phyloP scores from a whole-genome alignment of 202 grass and related monocot genomes.

The Musa balbisiana region DNA sequence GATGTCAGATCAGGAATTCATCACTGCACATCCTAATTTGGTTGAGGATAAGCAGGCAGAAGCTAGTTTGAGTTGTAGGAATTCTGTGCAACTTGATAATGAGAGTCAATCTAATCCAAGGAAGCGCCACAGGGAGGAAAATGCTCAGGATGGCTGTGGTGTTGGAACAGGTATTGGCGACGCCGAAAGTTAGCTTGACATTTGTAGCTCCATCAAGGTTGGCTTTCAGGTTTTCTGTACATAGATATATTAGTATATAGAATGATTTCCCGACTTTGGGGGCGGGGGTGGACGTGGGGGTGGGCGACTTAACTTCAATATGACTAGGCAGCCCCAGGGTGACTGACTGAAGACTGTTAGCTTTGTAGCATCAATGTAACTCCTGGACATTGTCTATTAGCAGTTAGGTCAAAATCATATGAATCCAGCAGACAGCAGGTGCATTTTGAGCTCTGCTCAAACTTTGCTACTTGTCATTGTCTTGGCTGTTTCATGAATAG shows the following conservation, averaged over 20 bases:
- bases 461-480: too few relatives aligned
- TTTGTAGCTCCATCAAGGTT: not conserved
- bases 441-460: not conserved
- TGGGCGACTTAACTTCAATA: not conserved
- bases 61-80: constrained; percentile 27
- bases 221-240: not conserved
- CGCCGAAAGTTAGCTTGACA: not conserved
- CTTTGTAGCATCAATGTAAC: not conserved
- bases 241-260: constrained; percentile 4
- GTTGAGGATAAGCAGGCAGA: constrained; percentile 22
- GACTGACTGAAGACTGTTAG: not conserved
- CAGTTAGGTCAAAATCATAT: not conserved
- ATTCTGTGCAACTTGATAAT: constrained; percentile 17
- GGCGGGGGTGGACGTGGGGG: not conserved
- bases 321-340: not conserved
- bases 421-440: not conserved
- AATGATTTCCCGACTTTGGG: not conserved
- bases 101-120: constrained; percentile 39
- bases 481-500: too few relatives aligned
- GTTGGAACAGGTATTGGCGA: not conserved
- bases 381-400: not conserved
- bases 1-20: constrained; percentile 42
- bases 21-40: constrained; percentile 27
- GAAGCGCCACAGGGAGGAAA: constrained; percentile 35
- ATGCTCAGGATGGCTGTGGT: constrained; percentile 2